These are phyloP conservation scores for Geosmithia flava DNA, from an alignment of 2,329 filamentous ascomycete genomes.

Conservation along the genomic window DNA sequence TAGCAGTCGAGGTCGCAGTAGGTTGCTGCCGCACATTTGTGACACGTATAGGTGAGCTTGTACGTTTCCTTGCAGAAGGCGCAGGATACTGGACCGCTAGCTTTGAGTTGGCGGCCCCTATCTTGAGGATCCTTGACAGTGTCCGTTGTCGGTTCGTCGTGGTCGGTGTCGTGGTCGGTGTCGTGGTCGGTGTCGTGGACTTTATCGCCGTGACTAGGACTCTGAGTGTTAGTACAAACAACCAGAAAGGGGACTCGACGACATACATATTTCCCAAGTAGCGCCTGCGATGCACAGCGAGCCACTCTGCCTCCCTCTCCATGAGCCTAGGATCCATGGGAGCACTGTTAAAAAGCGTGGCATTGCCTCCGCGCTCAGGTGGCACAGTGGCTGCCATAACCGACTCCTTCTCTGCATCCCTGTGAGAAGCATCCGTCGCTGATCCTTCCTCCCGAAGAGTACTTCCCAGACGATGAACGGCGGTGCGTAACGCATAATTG, in stretches of 20 bases:
- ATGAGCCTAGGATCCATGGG: background rate
- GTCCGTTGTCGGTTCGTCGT: background rate
- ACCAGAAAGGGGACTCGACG: background rate
- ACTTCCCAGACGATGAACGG: background rate
- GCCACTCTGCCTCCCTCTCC: background rate
- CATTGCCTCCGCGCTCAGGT: background rate
- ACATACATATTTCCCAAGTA: background rate
- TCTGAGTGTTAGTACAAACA: background rate
- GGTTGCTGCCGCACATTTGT: background rate
- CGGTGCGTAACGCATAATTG: background rate
- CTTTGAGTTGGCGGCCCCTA: background rate
- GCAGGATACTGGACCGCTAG: background rate
- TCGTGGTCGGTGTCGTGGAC: background rate
- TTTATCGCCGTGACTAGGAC: too few species aligned
- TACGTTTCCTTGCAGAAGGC: background rate
- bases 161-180: background rate
- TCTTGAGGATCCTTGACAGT: background rate
- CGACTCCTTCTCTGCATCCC: background rate
- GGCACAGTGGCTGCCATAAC: background rate
- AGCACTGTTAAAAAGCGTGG: background rate
- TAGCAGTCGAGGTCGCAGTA: background rate
- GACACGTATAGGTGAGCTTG: background rate
- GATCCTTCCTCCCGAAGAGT: background rate
- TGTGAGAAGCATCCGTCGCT: background rate
- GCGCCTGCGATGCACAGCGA: background rate